Base-by-base conservation (phyloP, 2,329 filamentous ascomycete species). In the Metarhizium guizhouense region DNA sequence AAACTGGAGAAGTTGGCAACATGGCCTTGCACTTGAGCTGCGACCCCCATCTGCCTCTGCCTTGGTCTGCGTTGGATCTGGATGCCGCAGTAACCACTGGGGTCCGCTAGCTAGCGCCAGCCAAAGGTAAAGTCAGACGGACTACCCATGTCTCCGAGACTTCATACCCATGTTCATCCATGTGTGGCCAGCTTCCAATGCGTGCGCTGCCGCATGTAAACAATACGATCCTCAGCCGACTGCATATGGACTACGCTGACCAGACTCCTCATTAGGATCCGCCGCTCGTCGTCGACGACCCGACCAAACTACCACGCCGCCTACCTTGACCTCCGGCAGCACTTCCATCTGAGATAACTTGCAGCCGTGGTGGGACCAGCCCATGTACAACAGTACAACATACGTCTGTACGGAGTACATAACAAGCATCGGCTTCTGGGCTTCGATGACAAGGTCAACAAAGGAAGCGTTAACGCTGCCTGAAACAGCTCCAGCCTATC, bases 71-170 rank as follows among this genome's bases (percentile, higher is more conserved):
- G 47, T 47, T 43, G 56, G 40, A 34, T 54, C 51, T 56, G 61
- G 62, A 57, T 64, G 61, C 61, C 59, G 55, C 55, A 59, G 62
- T 62, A 64, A 63, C 62, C 61, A 60, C 56, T 54, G 56, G 58
- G 54, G 53, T 52, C 55, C 51, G 47, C 51, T 54, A 38, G 38
- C 45, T 30, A 48, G 45, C 45, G 45, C 18, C 30, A 13, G 10
- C 6, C 11, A 14, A 6, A 51, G 32, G 49, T 29, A 5, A 51
- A 51, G 4, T 13, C 6, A 18, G 45, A n/a, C 13, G 45, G 25
- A 16, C 43, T 47, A 48, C 20, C 45, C 45, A 48, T 48, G 45
- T 30, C 25, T 14, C 7, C 32, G 8, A 6, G n/a, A 29, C 20
- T 25, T 4, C 34, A 14, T 4, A 38, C 25, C 49, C 1, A 20